phyloP scores from a whole-genome alignment of 306 rosid species.

The Lablab purpureus region DNA sequence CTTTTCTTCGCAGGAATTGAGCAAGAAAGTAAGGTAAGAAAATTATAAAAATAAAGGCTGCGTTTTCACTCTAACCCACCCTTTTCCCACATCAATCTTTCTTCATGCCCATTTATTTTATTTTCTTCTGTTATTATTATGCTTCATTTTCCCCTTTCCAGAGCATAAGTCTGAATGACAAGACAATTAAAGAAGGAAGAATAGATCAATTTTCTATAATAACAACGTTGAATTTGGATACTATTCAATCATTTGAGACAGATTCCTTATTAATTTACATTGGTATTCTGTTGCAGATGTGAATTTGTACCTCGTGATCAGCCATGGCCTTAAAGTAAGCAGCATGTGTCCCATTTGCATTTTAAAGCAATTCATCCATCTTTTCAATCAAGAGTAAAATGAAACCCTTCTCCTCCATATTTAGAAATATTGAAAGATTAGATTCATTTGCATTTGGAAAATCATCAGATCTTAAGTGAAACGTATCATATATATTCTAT shows the following conservation, averaged over 20 bases:
- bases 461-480: no score
- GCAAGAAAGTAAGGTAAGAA: constrained; percentile 39
- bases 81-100: constrained; percentile 38
- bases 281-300: constrained; percentile 19
- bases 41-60: constrained; percentile 30
- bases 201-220: no score
- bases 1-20: constrained; percentile 38
- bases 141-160: constrained; percentile 39
- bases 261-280: no score
- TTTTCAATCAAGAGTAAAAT: not conserved
- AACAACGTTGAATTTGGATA: no score
- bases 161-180: constrained; percentile 8
- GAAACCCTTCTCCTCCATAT: not conserved
- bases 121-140: constrained; percentile 33
- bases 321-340: constrained; percentile 19
- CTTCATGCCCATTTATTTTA: constrained; percentile 33
- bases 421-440: no score
- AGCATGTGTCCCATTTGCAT: constrained; percentile 23
- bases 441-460: not conserved
- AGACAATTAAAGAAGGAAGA: constrained; percentile 43
- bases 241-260: no score
- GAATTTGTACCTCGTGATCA: not conserved
- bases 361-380: not conserved
- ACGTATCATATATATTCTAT: no score
- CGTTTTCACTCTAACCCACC: constrained; percentile 32